Evolutionary conservation across 345 rosid genomes (phyloP).

Genomic region (Viola odorata): DNA sequence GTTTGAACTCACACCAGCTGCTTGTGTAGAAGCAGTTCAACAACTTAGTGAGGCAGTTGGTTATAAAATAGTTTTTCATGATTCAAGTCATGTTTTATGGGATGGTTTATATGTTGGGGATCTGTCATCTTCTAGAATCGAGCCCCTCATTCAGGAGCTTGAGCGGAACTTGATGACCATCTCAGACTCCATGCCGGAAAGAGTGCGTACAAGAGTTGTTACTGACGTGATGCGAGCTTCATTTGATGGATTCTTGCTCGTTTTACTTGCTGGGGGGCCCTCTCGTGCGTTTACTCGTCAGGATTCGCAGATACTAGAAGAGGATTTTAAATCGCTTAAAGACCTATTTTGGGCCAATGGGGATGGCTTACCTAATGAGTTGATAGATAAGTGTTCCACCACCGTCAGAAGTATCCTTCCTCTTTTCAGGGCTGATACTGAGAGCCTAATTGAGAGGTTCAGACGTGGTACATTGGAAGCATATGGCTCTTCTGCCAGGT

Average conservation of each 20-base stretch:
- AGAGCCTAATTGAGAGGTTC: conserved; percentile 73
- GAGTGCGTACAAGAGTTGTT: conserved; percentile 71
- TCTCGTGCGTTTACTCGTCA: conserved; percentile 70
- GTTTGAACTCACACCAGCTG: conserved; percentile 75
- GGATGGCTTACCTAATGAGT: conserved; percentile 74
- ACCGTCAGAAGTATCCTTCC: conserved; percentile 70
- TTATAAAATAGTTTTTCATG: conserved; percentile 78
- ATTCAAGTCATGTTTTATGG: conserved; percentile 75
- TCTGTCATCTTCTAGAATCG: conserved; percentile 63
- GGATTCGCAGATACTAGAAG: conserved; percentile 73
- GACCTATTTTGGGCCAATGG: conserved; percentile 95
- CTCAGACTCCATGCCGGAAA: conserved; percentile 69
- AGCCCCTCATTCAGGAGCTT: conserved; percentile 67
- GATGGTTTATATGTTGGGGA: conserved; percentile 88
- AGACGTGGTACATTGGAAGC: conserved; percentile 64
- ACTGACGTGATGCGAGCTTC: conserved; percentile 86
- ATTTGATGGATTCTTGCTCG: conserved; percentile 82
- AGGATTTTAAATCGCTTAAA: conserved; percentile 84
- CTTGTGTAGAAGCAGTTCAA: conserved; percentile 85
- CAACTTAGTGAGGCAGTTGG: conserved; percentile 79
- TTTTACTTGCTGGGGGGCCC: conserved; percentile 94
- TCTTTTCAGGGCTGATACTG: conserved; percentile 72
- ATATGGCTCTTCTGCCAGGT: conserved; percentile 70
- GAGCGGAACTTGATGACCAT: conserved; percentile 56
- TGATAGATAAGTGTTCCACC: conserved; percentile 67